A percentile compares a stretch with the other conserved stretches of the same genome.
Evolutionary conservation across 768 basidiomycete genomes (phyloP).

Genomic region (Hypsizygus marmoreus): DNA sequence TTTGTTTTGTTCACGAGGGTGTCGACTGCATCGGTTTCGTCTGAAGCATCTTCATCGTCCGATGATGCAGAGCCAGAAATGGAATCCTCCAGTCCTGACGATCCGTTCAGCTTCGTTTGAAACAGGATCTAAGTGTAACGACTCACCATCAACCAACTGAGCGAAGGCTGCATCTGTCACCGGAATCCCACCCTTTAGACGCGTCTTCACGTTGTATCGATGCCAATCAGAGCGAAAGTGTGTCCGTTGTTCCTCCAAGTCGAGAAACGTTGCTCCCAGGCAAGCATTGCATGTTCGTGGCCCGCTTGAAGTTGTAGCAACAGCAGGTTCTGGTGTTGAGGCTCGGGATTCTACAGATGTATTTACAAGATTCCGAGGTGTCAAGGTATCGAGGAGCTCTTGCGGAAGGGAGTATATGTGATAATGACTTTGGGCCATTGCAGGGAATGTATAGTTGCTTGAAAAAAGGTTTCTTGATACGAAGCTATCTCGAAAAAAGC

Average conservation of each 20-base stretch:
- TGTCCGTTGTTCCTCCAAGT: slow-evolving; percentile 77
- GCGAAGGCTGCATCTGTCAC: slow-evolving; percentile 75
- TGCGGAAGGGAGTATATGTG: slow-evolving; percentile 74
- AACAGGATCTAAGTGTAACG: neutral
- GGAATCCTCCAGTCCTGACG: slow-evolving; percentile 76
- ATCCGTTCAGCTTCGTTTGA: slow-evolving; percentile 1
- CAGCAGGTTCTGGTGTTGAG: slow-evolving; percentile 32
- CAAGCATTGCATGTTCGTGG: slow-evolving; percentile 73
- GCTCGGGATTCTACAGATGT: slow-evolving; percentile 34
- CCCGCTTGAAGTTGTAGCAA: slow-evolving; percentile 35
- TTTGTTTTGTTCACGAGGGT: slow-evolving; percentile 66
- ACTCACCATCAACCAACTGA: slow-evolving; percentile 78
- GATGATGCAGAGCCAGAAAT: slow-evolving; percentile 91
- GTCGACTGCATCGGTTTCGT: slow-evolving; percentile 66
- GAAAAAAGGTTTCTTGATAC: no score
- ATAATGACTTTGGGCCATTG: slow-evolving; percentile 41
- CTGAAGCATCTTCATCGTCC: slow-evolving; percentile 51
- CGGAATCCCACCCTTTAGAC: slow-evolving; percentile 60
- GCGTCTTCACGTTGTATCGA: slow-evolving; percentile 92
- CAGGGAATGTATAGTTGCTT: no score
- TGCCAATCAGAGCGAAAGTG: slow-evolving; percentile 98
- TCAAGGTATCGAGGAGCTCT: slow-evolving; percentile 68
- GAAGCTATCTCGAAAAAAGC: no score
- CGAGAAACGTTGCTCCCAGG: slow-evolving; percentile 64
- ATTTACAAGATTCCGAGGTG: slow-evolving; percentile 62